These are phyloP conservation scores for Neofusicoccum laricinum DNA, from an alignment of 2,329 filamentous ascomycete genomes.

Conservation along the genomic window DNA sequence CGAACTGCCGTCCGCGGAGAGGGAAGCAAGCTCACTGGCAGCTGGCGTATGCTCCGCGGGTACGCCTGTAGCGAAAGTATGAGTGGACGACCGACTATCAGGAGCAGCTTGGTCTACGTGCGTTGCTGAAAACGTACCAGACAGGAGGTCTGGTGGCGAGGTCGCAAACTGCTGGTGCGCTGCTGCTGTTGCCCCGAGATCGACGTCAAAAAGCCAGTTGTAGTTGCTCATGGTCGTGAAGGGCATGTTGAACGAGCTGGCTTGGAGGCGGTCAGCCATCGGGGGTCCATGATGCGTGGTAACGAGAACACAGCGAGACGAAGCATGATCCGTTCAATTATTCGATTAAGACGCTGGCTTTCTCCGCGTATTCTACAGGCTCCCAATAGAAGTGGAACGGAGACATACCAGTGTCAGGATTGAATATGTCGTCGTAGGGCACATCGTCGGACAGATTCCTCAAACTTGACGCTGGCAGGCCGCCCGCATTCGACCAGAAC, in stretches of 20 bases:
- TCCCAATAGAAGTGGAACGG: slow-evolving; percentile 8
- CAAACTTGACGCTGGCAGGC: slow-evolving; percentile 23
- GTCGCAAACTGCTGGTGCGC: slow-evolving; percentile 18
- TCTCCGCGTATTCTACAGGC: background rate
- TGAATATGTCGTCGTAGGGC: slow-evolving; percentile 55
- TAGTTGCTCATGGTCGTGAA: slow-evolving; percentile 63
- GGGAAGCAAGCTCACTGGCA: slow-evolving; percentile 9
- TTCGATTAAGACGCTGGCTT: slow-evolving; percentile 6
- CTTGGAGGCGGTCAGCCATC: slow-evolving; percentile 25
- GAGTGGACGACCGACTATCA: slow-evolving; percentile 15
- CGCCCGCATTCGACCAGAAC: slow-evolving; percentile 33
- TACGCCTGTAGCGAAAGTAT: slow-evolving; percentile 17
- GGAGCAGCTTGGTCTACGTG: slow-evolving; percentile 18
- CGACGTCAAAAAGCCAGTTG: slow-evolving; percentile 59
- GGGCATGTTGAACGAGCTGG: slow-evolving; percentile 63
- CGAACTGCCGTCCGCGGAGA: slow-evolving; percentile 1
- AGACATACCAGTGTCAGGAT: slow-evolving; percentile 52
- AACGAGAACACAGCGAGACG: background rate
- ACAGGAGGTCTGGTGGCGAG: slow-evolving; percentile 22
- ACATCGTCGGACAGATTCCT: slow-evolving; percentile 26
- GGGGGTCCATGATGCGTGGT: background rate
- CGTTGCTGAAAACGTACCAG: slow-evolving; percentile 24
- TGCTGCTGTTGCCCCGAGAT: slow-evolving; percentile 25
- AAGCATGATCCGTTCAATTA: background rate
- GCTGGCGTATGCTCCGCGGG: slow-evolving; percentile 15